Percentiles rank a stretch among this genome's conserved stretches.
These are phyloP conservation scores for Xerocomus potaroensis DNA, from an alignment of 768 basidiomycete species.

Conservation along the genomic window DNA sequence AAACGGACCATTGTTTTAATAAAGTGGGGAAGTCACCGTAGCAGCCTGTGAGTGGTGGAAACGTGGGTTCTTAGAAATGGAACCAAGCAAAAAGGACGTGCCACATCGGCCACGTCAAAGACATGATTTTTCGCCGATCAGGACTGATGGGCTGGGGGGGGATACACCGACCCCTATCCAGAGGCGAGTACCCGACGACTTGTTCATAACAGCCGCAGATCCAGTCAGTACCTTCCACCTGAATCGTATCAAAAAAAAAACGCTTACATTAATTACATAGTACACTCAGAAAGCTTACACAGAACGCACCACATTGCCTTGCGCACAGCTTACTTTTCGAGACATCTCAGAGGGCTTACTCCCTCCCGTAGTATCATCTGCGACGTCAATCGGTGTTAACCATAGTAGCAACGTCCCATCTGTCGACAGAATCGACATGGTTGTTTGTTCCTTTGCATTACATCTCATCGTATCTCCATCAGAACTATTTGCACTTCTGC, in stretches of 20 bases:
- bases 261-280: conserved; percentile 30
- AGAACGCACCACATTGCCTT: conserved; percentile 49
- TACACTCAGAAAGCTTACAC: conserved; percentile 59
- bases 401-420: not conserved
- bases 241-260: conserved; percentile 1
- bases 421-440: conserved; percentile 46
- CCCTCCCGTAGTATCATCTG: conserved; percentile 30
- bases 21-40: conserved; percentile 61
- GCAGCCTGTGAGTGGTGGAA: conserved; percentile 61
- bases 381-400: conserved; percentile 5
- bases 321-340: conserved; percentile 56
- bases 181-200: conserved; percentile 12
- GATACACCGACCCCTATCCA: not conserved
- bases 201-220: conserved; percentile 23
- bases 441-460: conserved; percentile 70
- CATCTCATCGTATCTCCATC: conserved; percentile 62
- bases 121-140: not conserved
- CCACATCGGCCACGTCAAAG: not conserved
- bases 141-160: not conserved
- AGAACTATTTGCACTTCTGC: conserved; percentile 59
- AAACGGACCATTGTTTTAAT: not conserved
- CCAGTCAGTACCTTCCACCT: conserved; percentile 14
- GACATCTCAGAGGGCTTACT: conserved; percentile 57
- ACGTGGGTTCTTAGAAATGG: conserved; percentile 25
- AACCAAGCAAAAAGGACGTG: conserved; percentile 11